Base-by-base conservation (phyloP, 179 eudicot genomes). In the Sideroxylon spinosum region DNA sequence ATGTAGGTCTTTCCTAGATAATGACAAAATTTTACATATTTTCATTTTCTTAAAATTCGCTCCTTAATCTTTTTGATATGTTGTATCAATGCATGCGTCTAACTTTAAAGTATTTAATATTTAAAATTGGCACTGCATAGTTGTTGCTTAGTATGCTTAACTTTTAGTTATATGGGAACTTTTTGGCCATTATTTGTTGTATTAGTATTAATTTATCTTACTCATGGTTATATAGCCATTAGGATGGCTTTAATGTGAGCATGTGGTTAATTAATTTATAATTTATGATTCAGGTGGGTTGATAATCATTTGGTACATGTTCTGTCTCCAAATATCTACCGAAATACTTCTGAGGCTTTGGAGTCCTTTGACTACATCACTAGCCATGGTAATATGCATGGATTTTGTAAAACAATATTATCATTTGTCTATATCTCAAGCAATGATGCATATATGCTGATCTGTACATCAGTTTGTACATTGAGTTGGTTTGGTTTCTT, bases 331-430 rank as follows among this genome's bases (percentile, higher is more conserved):
- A 95, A 95, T 79, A 95, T 95, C 68, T 93, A 95, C 70, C 91
- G 98, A 59, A 71, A 87, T 67, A 81, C 92, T n/a, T 89, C 91
- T 20, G 98, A 95, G 87, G 98, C 98, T 71, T 91, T 95, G 22
- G 97, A 95, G 82, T 91, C 98, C 64, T 95, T 91, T 81, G 97
- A 93, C 78, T 95, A 91, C 81, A 95, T 95, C 55, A 91, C 98
- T 29, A 89, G 80, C 76, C 87, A 89, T 77, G 96, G 98, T 93
- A 81, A 85, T 86, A 75, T 50, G 23, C 8, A 23, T 73, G 63
- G 49, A 73, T 56, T 23, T 19, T 56, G 44, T 22, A 46, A 9
- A 11, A 13, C 7, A 10, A 14, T 32, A 32, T 67, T 44, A 55
- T 55, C n/a, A 60, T 71, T 53, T 7, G 46, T 52, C 4, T 25